Percentiles rank a stretch among this genome's conserved stretches.
phyloP scores from a whole-genome alignment of 768 basidiomycete genomes.

The Porphyrellus cyaneotinctus region DNA sequence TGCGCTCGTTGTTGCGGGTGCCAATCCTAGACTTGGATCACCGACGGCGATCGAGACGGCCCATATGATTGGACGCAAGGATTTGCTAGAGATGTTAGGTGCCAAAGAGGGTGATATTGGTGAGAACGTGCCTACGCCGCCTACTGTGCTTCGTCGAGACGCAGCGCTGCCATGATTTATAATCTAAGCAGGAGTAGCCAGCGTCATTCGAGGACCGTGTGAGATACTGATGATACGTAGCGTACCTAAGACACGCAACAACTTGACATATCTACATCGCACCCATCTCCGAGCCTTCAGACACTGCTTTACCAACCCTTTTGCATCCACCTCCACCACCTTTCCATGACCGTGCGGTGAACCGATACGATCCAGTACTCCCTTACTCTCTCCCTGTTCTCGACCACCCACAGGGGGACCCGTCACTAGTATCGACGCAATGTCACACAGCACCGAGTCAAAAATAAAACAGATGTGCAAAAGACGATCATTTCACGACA shows the following conservation, averaged over 20 bases:
- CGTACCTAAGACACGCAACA: background rate
- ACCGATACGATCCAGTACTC: constrained; percentile 18
- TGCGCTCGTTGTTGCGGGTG: constrained; percentile 43
- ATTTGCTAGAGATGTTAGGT: constrained; percentile 54
- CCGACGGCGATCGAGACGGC: constrained; percentile 62
- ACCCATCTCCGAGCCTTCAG: constrained; percentile 59
- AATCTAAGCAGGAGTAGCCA: background rate
- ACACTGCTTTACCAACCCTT: constrained; percentile 62
- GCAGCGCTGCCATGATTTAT: background rate
- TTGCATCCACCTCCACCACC: constrained; percentile 58
- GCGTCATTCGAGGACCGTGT: no score
- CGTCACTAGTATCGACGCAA: constrained; percentile 54
- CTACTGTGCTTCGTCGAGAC: constrained; percentile 4
- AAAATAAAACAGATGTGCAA: constrained; percentile 87
- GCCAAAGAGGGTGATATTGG: constrained; percentile 51
- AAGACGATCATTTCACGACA: constrained; percentile 66
- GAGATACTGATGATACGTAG: background rate
- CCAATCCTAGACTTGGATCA: constrained; percentile 47
- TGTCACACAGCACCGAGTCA: constrained; percentile 76
- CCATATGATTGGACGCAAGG: constrained; percentile 59
- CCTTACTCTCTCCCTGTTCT: constrained; percentile 9
- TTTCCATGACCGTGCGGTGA: constrained; percentile 16
- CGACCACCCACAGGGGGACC: constrained; percentile 4
- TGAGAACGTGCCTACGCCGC: constrained; percentile 30
- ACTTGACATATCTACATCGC: constrained; percentile 23